Evolutionary conservation across 2,329 filamentous ascomycete species (phyloP), one percentile per base, ranked within the genome.

Genomic region (Fusarium torulosum): DNA sequence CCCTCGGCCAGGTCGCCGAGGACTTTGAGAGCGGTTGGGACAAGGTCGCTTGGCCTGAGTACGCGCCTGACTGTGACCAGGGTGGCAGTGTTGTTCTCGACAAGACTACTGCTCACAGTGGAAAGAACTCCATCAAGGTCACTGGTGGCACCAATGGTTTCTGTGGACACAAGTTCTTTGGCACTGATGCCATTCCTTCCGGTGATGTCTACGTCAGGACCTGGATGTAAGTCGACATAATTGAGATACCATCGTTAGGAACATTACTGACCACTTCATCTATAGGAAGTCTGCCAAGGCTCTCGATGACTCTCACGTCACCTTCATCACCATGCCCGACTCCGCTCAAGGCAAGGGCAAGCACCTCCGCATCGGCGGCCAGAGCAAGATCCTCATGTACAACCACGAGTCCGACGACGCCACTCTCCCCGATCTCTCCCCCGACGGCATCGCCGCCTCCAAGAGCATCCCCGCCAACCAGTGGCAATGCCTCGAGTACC

Each of bases 291-390:
- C 85, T 3, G 80, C 82, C 49, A 86, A 83, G 67, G 82, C 86
- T 55, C 78, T 89, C n/a, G 87, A 85, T 8, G 81, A 83, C 75
- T 81, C 84, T 20, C 87, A 89, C 77, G 85, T 89, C 63, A 83
- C 85, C 45, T 89, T 89, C 80, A 88, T 89, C 78, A 88, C 86
- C 20, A 88, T 89, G 85, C 83, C 86, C 4, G 87, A 89, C 77
- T 79, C 85, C 0, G 80, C 84, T 3, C 85, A 86, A 61, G 85
- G 83, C 60, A 74, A 75, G 43, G 83, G 83, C 53, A 88, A 89
- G 77, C 86, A 89, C 70, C 84, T 89, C 31, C 85, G 87, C 56
- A 88, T 89, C 60, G 86, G 86, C 42, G 86, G 86, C 7, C 86
- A 88, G 75, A 84, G 78, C 77, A 81, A 83, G 66, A 88, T 89